Base-by-base conservation (phyloP, 192 early-diverging fungal species). In the Coemansia sp. region DNA sequence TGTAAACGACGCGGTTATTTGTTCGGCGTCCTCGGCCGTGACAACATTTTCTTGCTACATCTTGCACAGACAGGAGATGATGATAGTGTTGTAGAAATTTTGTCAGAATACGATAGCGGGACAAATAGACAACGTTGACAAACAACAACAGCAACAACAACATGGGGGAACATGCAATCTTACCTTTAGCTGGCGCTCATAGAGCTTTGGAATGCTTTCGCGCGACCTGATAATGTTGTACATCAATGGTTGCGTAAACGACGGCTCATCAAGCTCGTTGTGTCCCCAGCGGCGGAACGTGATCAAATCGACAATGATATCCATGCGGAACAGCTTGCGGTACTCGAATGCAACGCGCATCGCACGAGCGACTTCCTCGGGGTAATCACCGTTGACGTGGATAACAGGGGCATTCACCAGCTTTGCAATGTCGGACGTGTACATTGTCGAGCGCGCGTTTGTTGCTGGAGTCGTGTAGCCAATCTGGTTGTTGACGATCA, bases 401-500 rank as follows among this genome's bases (percentile, higher is more conserved):
- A 98, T 90, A 8, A 98, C 91, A 7, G 97, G 95, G 2, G 92
- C 92, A 72, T 94, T 92, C 81, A 98, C 94, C 87, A 97, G 94
- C 77, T 98, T 98, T 30, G 91, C 97, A 71, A 98, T 90, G 65
- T 98, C 97, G 1, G 92, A 94, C 33, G 91, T 92, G 78, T 98
- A 97, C 21, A 89, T 84, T 9, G 93, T 94, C 2, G 93, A 94
- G 39, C 97, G 91, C 0, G 95, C 93, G 70, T 98, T 98, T 69
- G 91, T 90, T 11, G 94, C 92, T 15, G 94, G 95, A n/a, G 95
- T 98, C 0, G 95, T 98, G 83, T 97, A 98, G 33, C 92, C 92
- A 57, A 98, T 89, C 84, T 98, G 97, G 83, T 98, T 98, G 77
- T 98, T 98, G 71, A 98, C 94, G 53, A 98, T 97, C 67, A 98